Evolutionary conservation across 306 rosid species (phyloP), one percentile per base, ranked within the genome.

Genomic region (Vicia faba): DNA sequence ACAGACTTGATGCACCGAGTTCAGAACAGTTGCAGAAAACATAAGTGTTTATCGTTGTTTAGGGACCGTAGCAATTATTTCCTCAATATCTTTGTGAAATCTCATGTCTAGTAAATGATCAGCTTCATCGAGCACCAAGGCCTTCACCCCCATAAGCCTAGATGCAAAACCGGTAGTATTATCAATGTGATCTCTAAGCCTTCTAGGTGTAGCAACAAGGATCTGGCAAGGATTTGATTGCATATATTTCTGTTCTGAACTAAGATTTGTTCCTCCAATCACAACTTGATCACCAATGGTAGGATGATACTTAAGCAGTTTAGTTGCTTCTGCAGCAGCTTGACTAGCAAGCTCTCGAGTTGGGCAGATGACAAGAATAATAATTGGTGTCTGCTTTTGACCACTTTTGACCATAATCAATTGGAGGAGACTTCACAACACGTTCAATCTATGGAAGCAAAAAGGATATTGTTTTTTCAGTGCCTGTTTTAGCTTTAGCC

Each of bases 201-300:
- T 90, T 81, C 99, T 97, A 51, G 99, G 99, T 19, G 99, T 93
- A 40, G 99, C 99, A 51, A 93, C 96, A 69, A 93, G 97, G 89
- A 93, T 88, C 99, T 93, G 99, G 74, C 99, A 93, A 58, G 97
- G 92, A 71, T 93, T 88, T 64, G 90, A 84, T 85, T 85, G 91
- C 89, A 93, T 80, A 40, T 90, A 87, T 56, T 86, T 93, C 86
- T 93, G 99, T 80, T 93, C 99, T 38, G 82, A 51, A 51, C 87
- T 81, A 71, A 90, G 95, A 64, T 88, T 80, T 74, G 97, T 93
- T 15, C 99, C 99, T 61, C 99, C 99, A 19, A 93, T 93, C 71
- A 93, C 99, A 79, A 85, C 96, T 85, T 93, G 99, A 65, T 84
- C 95, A 23, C 97, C 99, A 48, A 86, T 81, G 60, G 96, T 70